Conservation (phyloP, 805 yeast genomes). For the Dipodascopsis uninucleata region DNA sequence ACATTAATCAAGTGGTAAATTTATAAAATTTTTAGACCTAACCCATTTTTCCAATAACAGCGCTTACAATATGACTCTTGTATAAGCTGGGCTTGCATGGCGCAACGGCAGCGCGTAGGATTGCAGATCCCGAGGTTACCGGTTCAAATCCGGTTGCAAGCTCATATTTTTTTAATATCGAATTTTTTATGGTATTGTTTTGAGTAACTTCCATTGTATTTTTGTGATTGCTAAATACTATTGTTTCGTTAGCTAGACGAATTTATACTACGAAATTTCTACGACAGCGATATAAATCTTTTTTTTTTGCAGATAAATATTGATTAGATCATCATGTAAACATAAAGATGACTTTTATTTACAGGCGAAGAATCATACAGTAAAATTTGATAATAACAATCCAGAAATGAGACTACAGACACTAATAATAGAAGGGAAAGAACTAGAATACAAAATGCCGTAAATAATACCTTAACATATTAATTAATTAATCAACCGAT, state of each 20-base stretch:
- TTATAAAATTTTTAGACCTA: not conserved
- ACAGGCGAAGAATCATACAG: no score
- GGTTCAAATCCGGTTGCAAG: conserved; percentile 30
- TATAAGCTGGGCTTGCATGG: conserved; percentile 20
- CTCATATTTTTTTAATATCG: conserved; percentile 13
- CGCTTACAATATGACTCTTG: not conserved
- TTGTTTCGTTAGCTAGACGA: not conserved
- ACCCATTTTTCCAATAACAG: not conserved
- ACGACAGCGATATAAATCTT: no score
- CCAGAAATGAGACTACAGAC: no score
- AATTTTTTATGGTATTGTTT: conserved; percentile 1
- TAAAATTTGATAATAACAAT: no score
- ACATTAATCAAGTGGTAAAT: not conserved
- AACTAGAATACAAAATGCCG: no score
- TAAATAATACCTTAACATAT: no score
- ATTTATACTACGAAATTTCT: not conserved
- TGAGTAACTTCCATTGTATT: not conserved
- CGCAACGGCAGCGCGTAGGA: conserved; percentile 31
- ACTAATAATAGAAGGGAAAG: no score
- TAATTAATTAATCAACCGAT: no score
- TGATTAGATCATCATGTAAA: no score
- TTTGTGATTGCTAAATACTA: not conserved
- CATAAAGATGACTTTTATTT: no score
- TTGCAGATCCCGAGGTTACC: conserved; percentile 31
- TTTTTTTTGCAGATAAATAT: no score